A percentile compares a stretch with the other conserved stretches of the same genome.
Conservation (phyloP, 2,329 filamentous ascomycete species). For the Chaetoscypha palmicola region DNA sequence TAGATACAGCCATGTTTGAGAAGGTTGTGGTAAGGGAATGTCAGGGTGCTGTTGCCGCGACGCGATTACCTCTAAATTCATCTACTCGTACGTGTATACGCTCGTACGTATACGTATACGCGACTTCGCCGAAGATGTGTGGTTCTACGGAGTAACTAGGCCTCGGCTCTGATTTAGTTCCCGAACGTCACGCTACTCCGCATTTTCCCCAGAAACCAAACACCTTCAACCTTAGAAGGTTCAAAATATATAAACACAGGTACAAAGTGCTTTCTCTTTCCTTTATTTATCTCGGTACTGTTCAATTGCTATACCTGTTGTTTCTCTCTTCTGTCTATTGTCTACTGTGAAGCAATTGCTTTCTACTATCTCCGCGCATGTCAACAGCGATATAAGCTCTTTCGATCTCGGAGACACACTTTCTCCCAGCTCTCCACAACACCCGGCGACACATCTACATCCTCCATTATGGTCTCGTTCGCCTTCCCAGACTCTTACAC, state of each 20-base stretch:
- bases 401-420: neutral
- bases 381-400: neutral
- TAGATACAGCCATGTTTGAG: too few species aligned
- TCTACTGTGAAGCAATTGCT: too few species aligned
- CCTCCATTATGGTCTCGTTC: too few species aligned
- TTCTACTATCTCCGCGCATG: neutral
- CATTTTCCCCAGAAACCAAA: neutral
- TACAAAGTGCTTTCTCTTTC: neutral
- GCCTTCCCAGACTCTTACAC: conserved; percentile 35
- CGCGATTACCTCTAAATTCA: too few species aligned
- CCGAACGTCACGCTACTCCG: neutral
- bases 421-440: neutral
- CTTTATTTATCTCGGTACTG: neutral
- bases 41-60: too few species aligned
- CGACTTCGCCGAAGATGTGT: too few species aligned
- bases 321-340: too few species aligned
- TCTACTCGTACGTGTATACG: too few species aligned
- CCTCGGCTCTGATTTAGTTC: neutral
- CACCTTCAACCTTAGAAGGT: neutral
- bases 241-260: neutral
- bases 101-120: too few species aligned
- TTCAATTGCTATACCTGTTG: neutral
- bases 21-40: too few species aligned
- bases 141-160: neutral
- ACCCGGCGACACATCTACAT: neutral